Percentiles rank a stretch among this genome's conserved stretches.
These are phyloP conservation scores for Otatea glauca DNA, from an alignment of 176 grass and related monocot species.

Conservation along the genomic window DNA sequence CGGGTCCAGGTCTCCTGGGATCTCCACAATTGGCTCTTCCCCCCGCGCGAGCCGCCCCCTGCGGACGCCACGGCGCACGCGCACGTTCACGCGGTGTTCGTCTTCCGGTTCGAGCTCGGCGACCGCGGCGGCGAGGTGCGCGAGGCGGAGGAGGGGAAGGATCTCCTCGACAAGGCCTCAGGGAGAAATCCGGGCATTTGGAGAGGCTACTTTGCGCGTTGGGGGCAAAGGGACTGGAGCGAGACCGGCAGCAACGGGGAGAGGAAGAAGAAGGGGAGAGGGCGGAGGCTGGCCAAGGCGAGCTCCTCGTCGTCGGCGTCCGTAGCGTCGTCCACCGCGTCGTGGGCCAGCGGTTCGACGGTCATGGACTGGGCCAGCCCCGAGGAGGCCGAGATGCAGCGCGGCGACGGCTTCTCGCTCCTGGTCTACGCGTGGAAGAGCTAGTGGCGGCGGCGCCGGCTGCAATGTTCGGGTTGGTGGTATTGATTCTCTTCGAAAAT, in stretches of 20 bases:
- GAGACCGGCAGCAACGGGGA: constrained; percentile 60
- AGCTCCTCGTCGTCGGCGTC: constrained; percentile 68
- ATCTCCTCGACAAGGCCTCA: constrained; percentile 40
- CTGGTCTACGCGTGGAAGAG: constrained; percentile 85
- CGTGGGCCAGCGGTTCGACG: constrained; percentile 67
- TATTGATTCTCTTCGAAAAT: not conserved
- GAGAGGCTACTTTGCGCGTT: constrained; percentile 45
- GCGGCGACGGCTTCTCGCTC: constrained; percentile 67
- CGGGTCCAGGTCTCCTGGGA: constrained; percentile 77
- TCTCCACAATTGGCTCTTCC: constrained; percentile 88
- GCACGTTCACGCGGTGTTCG: constrained; percentile 71
- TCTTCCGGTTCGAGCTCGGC: constrained; percentile 75
- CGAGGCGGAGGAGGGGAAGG: constrained; percentile 38
- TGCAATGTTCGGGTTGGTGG: not conserved
- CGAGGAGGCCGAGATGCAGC: constrained; percentile 75
- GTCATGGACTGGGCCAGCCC: constrained; percentile 90
- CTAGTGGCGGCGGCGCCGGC: constrained; percentile 17
- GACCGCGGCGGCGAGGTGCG: not conserved
- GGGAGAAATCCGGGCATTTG: constrained; percentile 37
- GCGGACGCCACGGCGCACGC: constrained; percentile 27
- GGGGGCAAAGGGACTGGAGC: constrained; percentile 70
- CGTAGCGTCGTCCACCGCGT: constrained; percentile 64
- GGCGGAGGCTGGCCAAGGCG: constrained; percentile 54
- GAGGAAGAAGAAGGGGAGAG: constrained; percentile 43
- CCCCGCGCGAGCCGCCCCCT: constrained; percentile 24